Evolutionary conservation across 2,329 filamentous ascomycete genomes (phyloP).

Genomic region (Hymenoscyphus salicellus): DNA sequence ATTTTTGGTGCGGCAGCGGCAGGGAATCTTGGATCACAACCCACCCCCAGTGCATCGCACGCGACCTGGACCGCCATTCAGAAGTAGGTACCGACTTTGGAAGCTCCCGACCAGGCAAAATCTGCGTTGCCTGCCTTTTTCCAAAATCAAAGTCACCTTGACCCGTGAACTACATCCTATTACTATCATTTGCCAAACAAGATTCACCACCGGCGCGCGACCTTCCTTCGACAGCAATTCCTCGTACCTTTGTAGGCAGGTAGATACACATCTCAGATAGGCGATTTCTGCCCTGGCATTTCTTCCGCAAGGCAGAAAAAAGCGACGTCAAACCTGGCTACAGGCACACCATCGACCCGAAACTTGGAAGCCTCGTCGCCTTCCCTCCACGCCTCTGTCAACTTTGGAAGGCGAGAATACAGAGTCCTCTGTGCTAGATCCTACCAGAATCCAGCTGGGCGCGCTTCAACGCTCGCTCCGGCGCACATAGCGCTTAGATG

Average conservation of each 20-base stretch:
- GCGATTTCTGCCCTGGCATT: slow-evolving; percentile 3
- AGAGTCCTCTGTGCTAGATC: neutral
- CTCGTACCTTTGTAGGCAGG: neutral
- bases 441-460: slow-evolving; percentile 29
- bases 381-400: neutral
- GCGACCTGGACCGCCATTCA: neutral
- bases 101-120: neutral
- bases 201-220: neutral
- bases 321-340: neutral
- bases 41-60: neutral
- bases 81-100: slow-evolving; percentile 1
- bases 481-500: slow-evolving; percentile 59
- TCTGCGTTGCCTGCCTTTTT: neutral
- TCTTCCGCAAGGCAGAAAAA: slow-evolving; percentile 1
- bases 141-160: neutral
- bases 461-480: slow-evolving; percentile 47
- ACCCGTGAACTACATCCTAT: neutral
- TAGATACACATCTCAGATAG: neutral
- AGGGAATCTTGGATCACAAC: slow-evolving; percentile 3
- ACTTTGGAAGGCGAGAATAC: slow-evolving; percentile 1
- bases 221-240: neutral
- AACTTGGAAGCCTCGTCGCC: neutral
- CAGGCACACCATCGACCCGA: neutral
- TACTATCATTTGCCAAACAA: neutral
- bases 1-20: neutral